Conservation (phyloP, 306 rosid genomes). For the Ammopiptanthus mongolicus region DNA sequence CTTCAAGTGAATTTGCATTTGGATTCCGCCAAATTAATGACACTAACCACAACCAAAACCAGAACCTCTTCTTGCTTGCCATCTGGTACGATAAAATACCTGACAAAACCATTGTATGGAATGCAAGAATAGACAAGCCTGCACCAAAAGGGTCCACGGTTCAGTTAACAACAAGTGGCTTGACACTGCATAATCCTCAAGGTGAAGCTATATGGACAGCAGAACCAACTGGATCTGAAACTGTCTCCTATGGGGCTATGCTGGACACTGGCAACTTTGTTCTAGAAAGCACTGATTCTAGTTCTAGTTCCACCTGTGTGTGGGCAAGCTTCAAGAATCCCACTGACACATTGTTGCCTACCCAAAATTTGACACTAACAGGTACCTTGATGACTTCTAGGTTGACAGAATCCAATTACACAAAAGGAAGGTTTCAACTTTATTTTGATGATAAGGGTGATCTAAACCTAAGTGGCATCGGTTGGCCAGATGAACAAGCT, state of each 20-base stretch:
- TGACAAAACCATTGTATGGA: constrained; percentile 41
- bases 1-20: constrained; percentile 49
- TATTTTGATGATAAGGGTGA: background rate
- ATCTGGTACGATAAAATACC: constrained; percentile 48
- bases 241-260: constrained; percentile 33
- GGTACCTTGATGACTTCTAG: constrained; percentile 21
- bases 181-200: constrained; percentile 12
- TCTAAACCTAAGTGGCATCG: background rate
- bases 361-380: constrained; percentile 12
- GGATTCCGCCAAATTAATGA: constrained; percentile 32
- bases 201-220: constrained; percentile 24
- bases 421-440: constrained; percentile 51
- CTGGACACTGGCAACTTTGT: constrained; percentile 56
- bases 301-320: background rate
- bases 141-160: constrained; percentile 33
- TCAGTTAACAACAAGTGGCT: constrained; percentile 24
- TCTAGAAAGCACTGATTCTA: constrained; percentile 1
- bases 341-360: constrained; percentile 59
- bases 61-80: constrained; percentile 31
- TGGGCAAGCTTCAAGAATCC: constrained; percentile 63
- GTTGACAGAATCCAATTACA: constrained; percentile 32
- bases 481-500: background rate
- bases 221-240: background rate
- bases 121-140: constrained; percentile 7
- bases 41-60: background rate